A percentile compares a stretch with the other conserved stretches of the same genome.
phyloP scores from a whole-genome alignment of 1,139 yeast genomes.

The Pichia sp. region DNA sequence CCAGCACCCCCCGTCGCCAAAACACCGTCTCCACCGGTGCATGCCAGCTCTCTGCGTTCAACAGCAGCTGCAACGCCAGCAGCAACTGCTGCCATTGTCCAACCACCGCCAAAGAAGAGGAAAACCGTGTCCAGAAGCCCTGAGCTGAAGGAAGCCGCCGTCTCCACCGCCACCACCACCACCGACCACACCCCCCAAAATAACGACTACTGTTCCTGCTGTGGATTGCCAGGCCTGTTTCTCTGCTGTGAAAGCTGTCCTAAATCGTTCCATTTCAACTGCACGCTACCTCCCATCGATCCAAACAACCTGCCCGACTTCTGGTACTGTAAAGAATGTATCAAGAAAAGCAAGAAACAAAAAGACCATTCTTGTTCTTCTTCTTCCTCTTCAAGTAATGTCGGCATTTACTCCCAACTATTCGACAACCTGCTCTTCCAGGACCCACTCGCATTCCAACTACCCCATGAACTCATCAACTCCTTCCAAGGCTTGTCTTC shows the following conservation, averaged over 20 bases:
- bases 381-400: conserved; percentile 14
- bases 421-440: conserved; percentile 49
- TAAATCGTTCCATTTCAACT: conserved; percentile 80
- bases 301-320: conserved; percentile 71
- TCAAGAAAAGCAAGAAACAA: conserved; percentile 26
- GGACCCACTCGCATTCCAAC: conserved; percentile 66
- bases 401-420: conserved; percentile 57
- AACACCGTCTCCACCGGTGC: neutral
- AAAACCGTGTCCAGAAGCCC: neutral
- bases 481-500: conserved; percentile 63
- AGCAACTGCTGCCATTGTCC: too few species aligned
- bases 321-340: conserved; percentile 84
- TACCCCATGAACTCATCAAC: conserved; percentile 66
- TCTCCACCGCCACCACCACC: neutral
- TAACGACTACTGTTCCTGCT: conserved; percentile 83
- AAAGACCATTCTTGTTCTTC: neutral
- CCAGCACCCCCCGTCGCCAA: neutral
- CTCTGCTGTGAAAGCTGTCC: conserved; percentile 95
- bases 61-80: neutral
- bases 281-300: conserved; percentile 86
- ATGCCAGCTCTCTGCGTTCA: neutral
- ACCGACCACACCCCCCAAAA: conserved; percentile 33
- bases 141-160: too few species aligned
- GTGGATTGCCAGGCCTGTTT: conserved; percentile 84
- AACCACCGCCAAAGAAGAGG: too few species aligned